Conservation (phyloP, 163 green algal genomes). For the Scenedesmus sp. region DNA sequence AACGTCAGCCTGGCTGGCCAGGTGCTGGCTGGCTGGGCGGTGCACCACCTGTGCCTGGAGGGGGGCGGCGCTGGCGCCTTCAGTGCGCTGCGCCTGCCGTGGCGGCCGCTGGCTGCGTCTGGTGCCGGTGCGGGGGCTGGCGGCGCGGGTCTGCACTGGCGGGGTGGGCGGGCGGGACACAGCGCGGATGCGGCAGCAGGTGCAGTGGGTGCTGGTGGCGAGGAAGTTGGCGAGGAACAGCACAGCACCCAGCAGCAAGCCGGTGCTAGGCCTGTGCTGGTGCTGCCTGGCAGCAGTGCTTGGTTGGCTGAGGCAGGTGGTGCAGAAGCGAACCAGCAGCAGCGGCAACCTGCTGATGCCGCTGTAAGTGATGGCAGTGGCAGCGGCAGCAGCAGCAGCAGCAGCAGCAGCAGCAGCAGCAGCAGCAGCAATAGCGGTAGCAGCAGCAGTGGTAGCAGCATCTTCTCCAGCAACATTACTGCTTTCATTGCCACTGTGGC, state of each 20-base stretch:
- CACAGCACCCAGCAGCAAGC: neutral
- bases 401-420: neutral
- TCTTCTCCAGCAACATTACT: neutral
- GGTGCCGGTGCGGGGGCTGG: neutral
- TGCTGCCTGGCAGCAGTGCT: neutral
- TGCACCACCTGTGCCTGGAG: constrained; percentile 43
- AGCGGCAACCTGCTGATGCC: neutral
- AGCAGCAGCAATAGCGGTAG: neutral
- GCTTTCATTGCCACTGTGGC: constrained; percentile 29
- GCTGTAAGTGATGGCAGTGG: neutral
- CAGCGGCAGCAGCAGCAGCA: constrained; percentile 8
- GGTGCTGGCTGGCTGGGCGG: constrained; percentile 26
- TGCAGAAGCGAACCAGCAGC: neutral
- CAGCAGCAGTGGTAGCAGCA: constrained; percentile 5
- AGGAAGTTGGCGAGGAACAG: neutral
- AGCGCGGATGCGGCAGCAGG: neutral
- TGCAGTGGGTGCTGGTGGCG: neutral
- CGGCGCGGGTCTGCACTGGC: neutral
- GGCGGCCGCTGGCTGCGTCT: neutral
- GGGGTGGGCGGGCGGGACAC: neutral
- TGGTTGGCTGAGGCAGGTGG: neutral
- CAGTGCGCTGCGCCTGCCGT: constrained; percentile 14
- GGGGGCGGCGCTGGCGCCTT: neutral
- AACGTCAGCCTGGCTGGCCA: constrained; percentile 38
- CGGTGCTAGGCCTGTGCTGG: neutral